Base-by-base conservation (phyloP, 1,139 yeast genomes). In the Blastobotrys buckinghamii region DNA sequence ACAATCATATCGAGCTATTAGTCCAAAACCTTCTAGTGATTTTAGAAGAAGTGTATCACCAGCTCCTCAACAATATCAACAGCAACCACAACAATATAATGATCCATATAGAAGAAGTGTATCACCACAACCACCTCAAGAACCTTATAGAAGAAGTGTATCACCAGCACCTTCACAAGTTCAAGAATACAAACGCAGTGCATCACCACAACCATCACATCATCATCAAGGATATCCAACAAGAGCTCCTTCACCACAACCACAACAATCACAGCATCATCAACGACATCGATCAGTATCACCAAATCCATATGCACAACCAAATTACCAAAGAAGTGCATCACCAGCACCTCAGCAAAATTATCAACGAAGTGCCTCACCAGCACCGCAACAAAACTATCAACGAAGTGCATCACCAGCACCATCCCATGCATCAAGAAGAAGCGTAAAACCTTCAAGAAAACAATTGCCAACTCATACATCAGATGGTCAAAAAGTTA, bases 401-500 rank as follows among this genome's bases (percentile, higher is more conserved):
- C 50, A 44, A 42, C 41, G 52, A 33, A 30, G 49, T 15, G 49
- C 42, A 9, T 47, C 50, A 7, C 53, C 53, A 15, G 42, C 47
- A 24, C 44, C 48, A 10, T 37, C 49, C 9, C 51, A 51, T 16
- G 53, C 52, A 10, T 50, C 60, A 16, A 35, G 57, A 1, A 50
- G 48, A 12, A 51, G 54, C 15, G 54, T 54, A 16, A 42, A 45
- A 29, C 53, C 55, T 15, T 15, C 44, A 22, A 17, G 12, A 15
- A 34, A 42, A n/a, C 43, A 41, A 22, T 37, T 50, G 37, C 50
- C 52, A 16, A 53, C 53, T 57, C 73, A 34, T 63, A 77, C 62
- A 45, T 66, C 58, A 56, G 77, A 58, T 41, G 78, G 77, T 9
- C 71, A 76, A 45, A 77, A 77, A 17, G 84, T 79, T 29, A 59